These are phyloP conservation scores for Staphylotrichum longicolle DNA, from an alignment of 495 filamentous ascomycete species.

Conservation along the genomic window DNA sequence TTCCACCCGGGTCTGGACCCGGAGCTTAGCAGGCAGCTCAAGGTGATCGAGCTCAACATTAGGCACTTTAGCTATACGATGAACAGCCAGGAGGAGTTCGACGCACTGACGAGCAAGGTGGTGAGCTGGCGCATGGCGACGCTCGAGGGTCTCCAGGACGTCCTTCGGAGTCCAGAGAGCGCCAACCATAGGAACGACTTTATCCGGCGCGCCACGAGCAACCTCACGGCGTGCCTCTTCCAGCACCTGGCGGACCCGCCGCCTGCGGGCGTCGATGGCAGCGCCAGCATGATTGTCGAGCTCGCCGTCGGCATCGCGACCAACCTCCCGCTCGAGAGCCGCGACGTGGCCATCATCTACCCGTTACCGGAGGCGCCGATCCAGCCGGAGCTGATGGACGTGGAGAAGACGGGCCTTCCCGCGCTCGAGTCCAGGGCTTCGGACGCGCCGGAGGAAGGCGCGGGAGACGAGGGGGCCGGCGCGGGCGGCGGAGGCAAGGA, in stretches of 20 bases:
- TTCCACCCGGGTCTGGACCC: conserved; percentile 87
- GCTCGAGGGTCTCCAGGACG: conserved; percentile 79
- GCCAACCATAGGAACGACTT: conserved; percentile 62
- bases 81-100: conserved; percentile 80
- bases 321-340: conserved; percentile 86
- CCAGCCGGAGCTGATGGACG: conserved; percentile 72
- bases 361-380: conserved; percentile 69
- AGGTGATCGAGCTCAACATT: conserved; percentile 87
- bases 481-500: conserved; percentile 15
- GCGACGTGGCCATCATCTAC: conserved; percentile 86
- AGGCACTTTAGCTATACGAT: conserved; percentile 65
- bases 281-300: conserved; percentile 89
- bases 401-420: conserved; percentile 70
- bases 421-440: conserved; percentile 58
- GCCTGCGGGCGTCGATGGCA: conserved; percentile 72
- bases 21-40: conserved; percentile 71
- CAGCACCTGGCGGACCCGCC: conserved; percentile 72
- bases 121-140: conserved; percentile 93
- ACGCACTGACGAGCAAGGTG: conserved; percentile 81
- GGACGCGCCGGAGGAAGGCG: conserved; percentile 39
- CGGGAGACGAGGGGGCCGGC: conserved; percentile 16
- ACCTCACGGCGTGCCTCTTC: conserved; percentile 66
- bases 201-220: conserved; percentile 63
- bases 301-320: conserved; percentile 80
- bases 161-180: conserved; percentile 63